Base-by-base conservation (phyloP, 2,329 filamentous ascomycete species). In the Talaromyces sp. region DNA sequence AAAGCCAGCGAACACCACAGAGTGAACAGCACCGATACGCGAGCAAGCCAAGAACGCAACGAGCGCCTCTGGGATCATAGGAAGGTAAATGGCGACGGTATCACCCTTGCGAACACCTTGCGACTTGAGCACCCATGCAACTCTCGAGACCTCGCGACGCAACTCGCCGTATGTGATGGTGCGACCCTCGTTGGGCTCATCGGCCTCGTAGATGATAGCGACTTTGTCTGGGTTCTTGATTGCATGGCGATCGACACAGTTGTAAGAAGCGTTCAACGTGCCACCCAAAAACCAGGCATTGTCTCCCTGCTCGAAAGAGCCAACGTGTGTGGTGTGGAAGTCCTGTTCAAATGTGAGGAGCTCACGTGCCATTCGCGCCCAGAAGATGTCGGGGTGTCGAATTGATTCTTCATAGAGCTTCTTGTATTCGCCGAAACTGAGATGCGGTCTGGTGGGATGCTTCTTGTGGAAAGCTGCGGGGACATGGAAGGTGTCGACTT, bases 181-280 rank as follows among this genome's bases (percentile, higher is more conserved):
- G 65, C 93, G 91, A 70, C 94, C 92, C 71, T 96, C 89, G 56
- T 77, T 81, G 41, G 88, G 84, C 77, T 99, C 94, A 69, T 99
- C 94, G 61, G 92, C 93, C 80, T 99, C 94, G 80, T 97, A 99
- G 78, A 97, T 96, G 77, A 99, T 96, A 73, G 94, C 94, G 50
- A 94, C 86, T 78, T 88, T 91, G 78, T 97, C 80, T 50, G 94
- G 94, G 77, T 96, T 86, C 77, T 92, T 91, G 77, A 95, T 84
- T n/a, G 94, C 94, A 75, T 97, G 93, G 62, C 94, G 89, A 71
- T 99, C 94, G 63, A 99, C 87, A 70, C 91, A 96, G 81, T 99
- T 99, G 85, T 91, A 97, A 28, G 89, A 94, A 63, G 94, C 94
- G 70, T 99, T 99, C 70, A 99, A 81, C 68, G 87, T 85, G 65